Base-by-base conservation (phyloP, 2,329 filamentous ascomycete species). In the Arthrobotrys musiformis region DNA sequence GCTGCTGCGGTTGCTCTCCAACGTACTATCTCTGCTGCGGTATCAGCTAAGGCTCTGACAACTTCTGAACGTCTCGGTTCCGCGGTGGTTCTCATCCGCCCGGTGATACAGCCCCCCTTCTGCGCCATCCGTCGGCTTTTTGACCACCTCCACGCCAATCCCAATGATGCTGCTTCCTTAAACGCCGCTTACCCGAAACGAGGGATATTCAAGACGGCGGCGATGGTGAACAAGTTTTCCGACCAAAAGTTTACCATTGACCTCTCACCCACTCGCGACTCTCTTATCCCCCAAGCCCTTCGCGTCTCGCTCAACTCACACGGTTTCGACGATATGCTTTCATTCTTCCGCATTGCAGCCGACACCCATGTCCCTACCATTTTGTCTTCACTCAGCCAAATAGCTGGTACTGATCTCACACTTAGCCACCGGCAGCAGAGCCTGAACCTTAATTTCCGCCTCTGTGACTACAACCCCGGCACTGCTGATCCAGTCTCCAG, bases 191-290 rank as follows among this genome's bases (percentile, higher is more conserved):
- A 64, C 17, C 61, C 61, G 22, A 64, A 64, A 17, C 42, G 61
- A n/a, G 61, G 44, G 26, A 52, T 64, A 19, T 48, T 64, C 61
- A 64, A 64, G 17, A 19, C 61, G 26, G 61, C 61, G 6, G 61
- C 61, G 2, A 40, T 48, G 1, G 15, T 11, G 5, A 64, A 64
- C 24, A 22, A 13, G 2, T 4, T 37, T 13, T 52, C 61, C n/a
- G 61, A 64, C 7, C 61, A 64, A 64, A 52, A 64, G 22, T 64
- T 63, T 28, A 64, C 44, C 0, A 64, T 64, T 4, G 61, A 64
- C 13, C 61, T 64, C 2, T 64, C 42, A 26, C 44, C 61, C 6
- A 35, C 44, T 13, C 44, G 44, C 6, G 61, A 64, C 30, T 35
- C 44, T 19, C 26, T 52, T 15, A 52, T 52, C 30, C 17, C 61